Conservation (phyloP, 495 filamentous ascomycete genomes). For the Neurospora cerealis region DNA sequence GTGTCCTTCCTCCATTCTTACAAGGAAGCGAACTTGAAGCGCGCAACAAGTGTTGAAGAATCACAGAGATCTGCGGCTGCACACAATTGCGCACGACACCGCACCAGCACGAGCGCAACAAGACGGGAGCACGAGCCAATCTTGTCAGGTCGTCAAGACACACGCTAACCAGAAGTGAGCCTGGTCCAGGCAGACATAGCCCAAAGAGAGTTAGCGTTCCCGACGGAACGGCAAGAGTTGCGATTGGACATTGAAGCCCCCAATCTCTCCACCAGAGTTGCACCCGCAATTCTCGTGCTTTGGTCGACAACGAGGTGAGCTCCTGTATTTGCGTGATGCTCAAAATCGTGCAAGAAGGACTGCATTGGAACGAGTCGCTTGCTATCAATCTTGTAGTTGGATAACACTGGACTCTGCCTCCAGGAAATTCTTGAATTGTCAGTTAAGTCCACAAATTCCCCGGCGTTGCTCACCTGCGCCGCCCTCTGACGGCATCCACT, state of each 20-base stretch:
- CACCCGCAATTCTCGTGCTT: not conserved
- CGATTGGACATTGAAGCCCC: not conserved
- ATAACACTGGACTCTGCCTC: not conserved
- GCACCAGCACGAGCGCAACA: not conserved
- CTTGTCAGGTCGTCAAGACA: not conserved
- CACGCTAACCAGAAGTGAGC: not conserved
- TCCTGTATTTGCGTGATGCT: not conserved
- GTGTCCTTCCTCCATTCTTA: not conserved
- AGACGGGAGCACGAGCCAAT: not conserved
- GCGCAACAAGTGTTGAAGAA: not conserved
- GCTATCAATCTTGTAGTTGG: not conserved
- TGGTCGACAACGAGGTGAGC: not conserved
- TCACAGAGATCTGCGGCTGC: not conserved
- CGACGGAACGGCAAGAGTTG: constrained; percentile 4
- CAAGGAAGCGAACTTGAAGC: not conserved
- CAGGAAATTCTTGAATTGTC: not conserved
- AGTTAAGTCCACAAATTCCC: not conserved
- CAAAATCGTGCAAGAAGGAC: not conserved
- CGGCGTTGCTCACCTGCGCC: not conserved
- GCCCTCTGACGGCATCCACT: not conserved
- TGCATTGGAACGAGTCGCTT: not conserved
- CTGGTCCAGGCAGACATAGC: not conserved
- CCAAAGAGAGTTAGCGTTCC: constrained; percentile 1
- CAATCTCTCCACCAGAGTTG: not conserved
- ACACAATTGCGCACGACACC: not conserved